Base-by-base conservation (phyloP, 352 stramenopile genomes). In the Globisporangium recalcitrans region DNA sequence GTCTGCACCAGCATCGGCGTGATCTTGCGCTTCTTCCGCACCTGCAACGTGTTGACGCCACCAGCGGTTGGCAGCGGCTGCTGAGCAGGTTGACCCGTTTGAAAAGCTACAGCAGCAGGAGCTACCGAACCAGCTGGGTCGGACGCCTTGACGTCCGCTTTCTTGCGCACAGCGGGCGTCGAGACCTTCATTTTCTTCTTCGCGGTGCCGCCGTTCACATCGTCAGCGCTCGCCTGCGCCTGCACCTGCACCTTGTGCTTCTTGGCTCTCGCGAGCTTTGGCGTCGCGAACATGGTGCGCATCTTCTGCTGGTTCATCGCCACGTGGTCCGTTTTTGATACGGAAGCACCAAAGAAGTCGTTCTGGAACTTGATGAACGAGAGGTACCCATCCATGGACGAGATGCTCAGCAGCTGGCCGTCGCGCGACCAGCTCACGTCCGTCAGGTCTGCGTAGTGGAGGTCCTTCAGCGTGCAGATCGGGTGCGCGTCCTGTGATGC, bases 301-400 rank as follows among this genome's bases (percentile, higher is more conserved):
- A 74, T 87, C 57, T 80, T 82, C 26, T 71, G 57, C 29, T 88
- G 66, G 53, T 88, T 91, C 32, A 79, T 55, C 42, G 58, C 62
- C 27, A 67, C 19, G 55, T 77, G 73, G 24, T 82, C 80, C 87
- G 42, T 13, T 65, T 51, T 46, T 14, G 9, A 63, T 7, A 87
- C 47, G 3, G 66, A 58, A 1, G 53, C 55, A 7, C 87, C 87
- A 27, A 95, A 89, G 74, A 98, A 97, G 14, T 80, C 90, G 32
- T 87, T 70, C 34, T 78, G 77, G 72, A 98, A 98, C 38, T 76
- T 85, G 32, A 98, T 77, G 60, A 98, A 94, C 5, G 90, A 98
- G 34, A 98, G 76, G 65, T 99, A 98, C 42, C 96, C 96, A 74
- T 99, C 96, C 27, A 90, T 94, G 29, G 94, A 98, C n/a, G 87